Evolutionary conservation across 78 protist genomes (phyloP).

Genomic region (Carpediemonas membranifera): DNA sequence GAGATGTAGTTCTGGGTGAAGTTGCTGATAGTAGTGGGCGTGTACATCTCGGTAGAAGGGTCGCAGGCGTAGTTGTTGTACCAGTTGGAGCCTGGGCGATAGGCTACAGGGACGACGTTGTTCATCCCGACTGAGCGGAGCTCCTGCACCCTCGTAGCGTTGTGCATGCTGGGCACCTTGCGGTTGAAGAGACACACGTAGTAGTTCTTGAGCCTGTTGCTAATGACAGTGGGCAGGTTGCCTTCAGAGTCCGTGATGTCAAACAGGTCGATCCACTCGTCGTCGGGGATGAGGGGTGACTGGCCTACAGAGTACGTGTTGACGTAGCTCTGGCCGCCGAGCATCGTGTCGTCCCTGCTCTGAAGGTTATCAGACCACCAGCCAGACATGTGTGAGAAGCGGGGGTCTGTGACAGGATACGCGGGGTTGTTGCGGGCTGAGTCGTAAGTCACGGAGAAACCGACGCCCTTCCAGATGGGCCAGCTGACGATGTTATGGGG

Average conservation of each 20-base stretch:
- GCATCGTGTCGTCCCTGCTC: conserved; percentile 5
- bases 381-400: not conserved
- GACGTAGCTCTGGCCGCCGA: not conserved
- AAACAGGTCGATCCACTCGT: not conserved
- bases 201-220: not conserved
- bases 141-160: no score
- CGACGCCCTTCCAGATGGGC: conserved; percentile 14
- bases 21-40: not conserved
- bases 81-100: no score
- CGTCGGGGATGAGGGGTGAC: not conserved
- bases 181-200: conserved; percentile 1
- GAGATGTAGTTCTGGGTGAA: not conserved
- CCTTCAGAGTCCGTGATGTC: not conserved
- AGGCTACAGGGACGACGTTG: conserved; percentile 9
- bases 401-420: not conserved
- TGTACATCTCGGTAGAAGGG: not conserved
- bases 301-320: conserved; percentile 2
- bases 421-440: not conserved
- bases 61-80: conserved; percentile 1
- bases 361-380: conserved; percentile 15
- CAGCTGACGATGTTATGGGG: conserved; percentile 8
- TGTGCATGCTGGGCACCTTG: not conserved
- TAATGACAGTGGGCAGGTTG: not conserved
- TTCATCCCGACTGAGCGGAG: not conserved
- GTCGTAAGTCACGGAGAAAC: not conserved